Conservation (phyloP, 1,139 yeast genomes). For the Taphrina pruni region DNA sequence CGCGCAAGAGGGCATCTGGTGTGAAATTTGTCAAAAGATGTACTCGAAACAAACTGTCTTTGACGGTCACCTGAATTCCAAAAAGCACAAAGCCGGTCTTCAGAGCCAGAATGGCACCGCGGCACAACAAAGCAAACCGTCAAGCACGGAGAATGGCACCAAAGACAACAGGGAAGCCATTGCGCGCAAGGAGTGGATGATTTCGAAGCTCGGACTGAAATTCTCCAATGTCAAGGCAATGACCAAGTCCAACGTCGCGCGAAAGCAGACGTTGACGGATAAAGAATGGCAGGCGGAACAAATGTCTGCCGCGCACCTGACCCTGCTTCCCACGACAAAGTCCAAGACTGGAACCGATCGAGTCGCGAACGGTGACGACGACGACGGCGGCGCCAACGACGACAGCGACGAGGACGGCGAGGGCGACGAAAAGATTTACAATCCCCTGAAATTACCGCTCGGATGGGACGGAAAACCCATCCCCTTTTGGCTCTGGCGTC, state of each 20-base stretch:
- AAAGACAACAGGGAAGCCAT: constrained; percentile 32
- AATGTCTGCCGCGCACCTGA: constrained; percentile 50
- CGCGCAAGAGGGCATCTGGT: constrained; percentile 54
- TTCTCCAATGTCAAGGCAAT: constrained; percentile 55
- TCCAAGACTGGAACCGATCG: not conserved
- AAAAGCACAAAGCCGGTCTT: constrained; percentile 62
- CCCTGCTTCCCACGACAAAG: constrained; percentile 5
- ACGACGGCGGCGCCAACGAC: constrained; percentile 46
- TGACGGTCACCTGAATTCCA: constrained; percentile 72
- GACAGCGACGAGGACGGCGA: constrained; percentile 47
- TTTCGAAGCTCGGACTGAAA: constrained; percentile 52
- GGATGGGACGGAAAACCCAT: constrained; percentile 93
- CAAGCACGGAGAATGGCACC: not conserved
- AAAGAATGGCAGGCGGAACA: constrained; percentile 69
- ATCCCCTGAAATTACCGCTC: constrained; percentile 69
- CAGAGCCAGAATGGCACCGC: not conserved
- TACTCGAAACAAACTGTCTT: constrained; percentile 73
- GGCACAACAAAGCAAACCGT: not conserved
- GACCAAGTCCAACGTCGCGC: constrained; percentile 68
- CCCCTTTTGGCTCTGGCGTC: constrained; percentile 89
- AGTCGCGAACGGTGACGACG: constrained; percentile 48
- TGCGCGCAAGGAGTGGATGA: constrained; percentile 52
- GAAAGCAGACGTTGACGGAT: constrained; percentile 73
- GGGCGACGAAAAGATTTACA: constrained; percentile 48
- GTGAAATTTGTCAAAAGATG: constrained; percentile 67